Evolutionary conservation across 768 basidiomycete species (phyloP), one percentile per base, ranked within the genome.

Genomic region (Phylloporus rhodoxanthus): DNA sequence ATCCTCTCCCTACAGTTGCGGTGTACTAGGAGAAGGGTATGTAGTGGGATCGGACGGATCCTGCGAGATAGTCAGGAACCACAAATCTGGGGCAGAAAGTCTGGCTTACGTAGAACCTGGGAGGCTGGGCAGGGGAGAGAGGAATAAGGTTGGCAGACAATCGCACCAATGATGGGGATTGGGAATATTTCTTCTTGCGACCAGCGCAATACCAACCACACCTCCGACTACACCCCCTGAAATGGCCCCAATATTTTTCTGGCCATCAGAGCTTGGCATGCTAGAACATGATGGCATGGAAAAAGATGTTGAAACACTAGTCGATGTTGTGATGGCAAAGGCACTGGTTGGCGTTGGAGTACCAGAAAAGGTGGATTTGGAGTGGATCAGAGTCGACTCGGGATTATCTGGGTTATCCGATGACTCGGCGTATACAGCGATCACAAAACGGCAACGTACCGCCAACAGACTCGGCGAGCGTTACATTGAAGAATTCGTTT

Each of bases 161-260:
- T 23, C 6, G 23, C 23, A 5, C 23, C 19, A 62, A 57, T 7
- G 56, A 51, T 33, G 61, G 43, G 17, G 29, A 38, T 43, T 50
- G 53, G 40, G 69, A 53, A 29, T 66, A 66, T 17, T 58, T 63
- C 33, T 55, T 68, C 32, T 41, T 62, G 57, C 72, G 13, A 81
- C 63, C 39, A 76, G 53, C 8, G 70, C 75, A 17, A 78, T 49
- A 15, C 63, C 71, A 23, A 78, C 70, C 1, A 84, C 76, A n/a
- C 84, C 82, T 34, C 82, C 83, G 1, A 77, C 79, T 34, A 85
- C 83, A 17, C 79, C 79, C 2, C 81, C 81, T 2, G 77, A 72
- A 32, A 85, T 84, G 8, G 79, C 79, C 2, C 77, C 81, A 1
- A 75, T 68, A 55, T 78, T 67, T 15, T 52, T 47, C 13, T 10